Evolutionary conservation across 2,329 filamentous ascomycete genomes (phyloP), one percentile per base, ranked within the genome.

Genomic region (Penicillium sp.): DNA sequence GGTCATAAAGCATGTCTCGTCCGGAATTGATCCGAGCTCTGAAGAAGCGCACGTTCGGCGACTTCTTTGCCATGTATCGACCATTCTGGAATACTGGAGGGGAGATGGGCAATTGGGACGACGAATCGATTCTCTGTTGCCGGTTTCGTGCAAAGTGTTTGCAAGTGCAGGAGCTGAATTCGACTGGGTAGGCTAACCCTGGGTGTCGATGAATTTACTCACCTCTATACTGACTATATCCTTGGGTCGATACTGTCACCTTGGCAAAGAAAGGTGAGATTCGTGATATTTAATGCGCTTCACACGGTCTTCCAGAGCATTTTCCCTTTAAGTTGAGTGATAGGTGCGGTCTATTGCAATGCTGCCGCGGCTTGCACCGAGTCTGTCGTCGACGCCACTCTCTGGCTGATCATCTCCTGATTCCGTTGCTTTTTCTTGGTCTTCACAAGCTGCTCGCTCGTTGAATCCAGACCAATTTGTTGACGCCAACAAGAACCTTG

Each of bases 321-420:
- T 26, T 36, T 15, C 51, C 18, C n/a, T n/a, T 21, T 54, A 18
- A 53, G 31, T 8, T 26, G 21, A 45, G 7, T 15, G n/a, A 8
- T 10, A 69, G 66, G 65, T 10, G 61, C 68, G 3, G 41, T 59
- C 15, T 90, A 90, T 72, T 90, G 87, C 76, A 90, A 90, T 71
- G 81, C 84, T 2, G 86, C 86, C 1, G 79, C 84, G 1, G 86
- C 87, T 0, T 86, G 85, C 33, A 85, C 85, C 6, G 87, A 90
- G 63, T 83, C 86, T 4, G 87, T 90, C 1, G 86, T 87, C 46
- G 88, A 90, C 68, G 83, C 88, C 56, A 83, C 85, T 16, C 76
- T 89, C 38, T 85, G 84, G 63, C 80, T 87, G 61, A 82, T 90
- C 60, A 81, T 91, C 45, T 81, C 82, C 8, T 84, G 82, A 13